Base-by-base conservation (phyloP, 2,329 filamentous ascomycete species). In the Hypoxylon sp. region DNA sequence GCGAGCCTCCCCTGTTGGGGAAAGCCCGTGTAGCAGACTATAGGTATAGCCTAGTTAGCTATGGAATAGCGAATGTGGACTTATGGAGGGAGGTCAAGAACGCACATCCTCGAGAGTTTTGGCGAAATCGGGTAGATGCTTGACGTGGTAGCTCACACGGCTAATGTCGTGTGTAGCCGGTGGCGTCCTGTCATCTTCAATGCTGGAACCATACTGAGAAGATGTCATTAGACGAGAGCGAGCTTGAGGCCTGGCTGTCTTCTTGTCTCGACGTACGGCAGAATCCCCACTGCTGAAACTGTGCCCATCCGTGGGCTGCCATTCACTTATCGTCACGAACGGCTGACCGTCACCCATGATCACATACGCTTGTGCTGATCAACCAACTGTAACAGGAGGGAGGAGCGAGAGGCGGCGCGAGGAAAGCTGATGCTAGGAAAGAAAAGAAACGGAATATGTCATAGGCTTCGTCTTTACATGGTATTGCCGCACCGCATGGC, bases 71-170 rank as follows among this genome's bases (percentile, higher is more conserved):
- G 44, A 32, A 45, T 18, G 36, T 26, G 44, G 8, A 24, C 40
- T 48, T 24, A 22, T 20, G 20, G 18, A 49, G 30, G 52, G 22
- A 58, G 46, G 36, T 45, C 22, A 52, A n/a, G 38, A 60, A 80
- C 83, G 64, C 74, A 85, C 84, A 63, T 86, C 82, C 78, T 87
- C 82, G 24, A 87, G 79, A 30, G 81, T 82, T 71, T 82, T 80
- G 18, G 84, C 85, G 71, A 87, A 87, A 59, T 82, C 80, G 50
- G 82, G 80, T 42, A 87, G 79, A 62, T 86, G 80, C 74, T 86
- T 87, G 53, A 87, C 81, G 73, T 87, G 85, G 65, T 85, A 87
- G 77, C 79, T 86, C 2, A 86, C 84, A 42, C 85, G 83, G 71
- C 85, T 85, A 46, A 82, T 85, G 72, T 87, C 85, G 72, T 87